These are phyloP conservation scores for Collybiopsis confluens DNA, from an alignment of 768 basidiomycete species.

Conservation along the genomic window DNA sequence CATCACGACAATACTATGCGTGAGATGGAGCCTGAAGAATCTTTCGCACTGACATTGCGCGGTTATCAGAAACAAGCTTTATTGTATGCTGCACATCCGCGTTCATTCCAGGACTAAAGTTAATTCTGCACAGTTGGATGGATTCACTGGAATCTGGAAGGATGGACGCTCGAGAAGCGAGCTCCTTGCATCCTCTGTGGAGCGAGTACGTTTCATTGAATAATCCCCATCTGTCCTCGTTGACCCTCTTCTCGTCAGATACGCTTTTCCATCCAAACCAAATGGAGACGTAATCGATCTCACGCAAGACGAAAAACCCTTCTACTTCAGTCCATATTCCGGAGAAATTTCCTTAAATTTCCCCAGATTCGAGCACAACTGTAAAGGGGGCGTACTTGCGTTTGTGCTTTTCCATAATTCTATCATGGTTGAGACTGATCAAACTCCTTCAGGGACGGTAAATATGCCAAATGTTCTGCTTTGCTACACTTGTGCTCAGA, in stretches of 20 bases:
- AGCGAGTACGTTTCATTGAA: conserved; percentile 53
- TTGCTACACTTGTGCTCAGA: background rate
- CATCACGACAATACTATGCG: conserved; percentile 69
- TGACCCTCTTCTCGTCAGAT: conserved; percentile 41
- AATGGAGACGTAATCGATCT: conserved; percentile 64
- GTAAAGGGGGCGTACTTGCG: conserved; percentile 88
- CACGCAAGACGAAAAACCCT: conserved; percentile 70
- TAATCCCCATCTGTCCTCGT: conserved; percentile 6
- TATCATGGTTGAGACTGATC: conserved; percentile 7
- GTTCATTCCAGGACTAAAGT: background rate
- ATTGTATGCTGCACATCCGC: conserved; percentile 38
- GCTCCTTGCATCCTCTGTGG: conserved; percentile 91
- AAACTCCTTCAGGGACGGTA: conserved; percentile 34
- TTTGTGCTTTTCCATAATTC: conserved; percentile 34
- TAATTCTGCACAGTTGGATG: conserved; percentile 70
- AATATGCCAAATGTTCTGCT: conserved; percentile 12
- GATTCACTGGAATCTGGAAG: conserved; percentile 76
- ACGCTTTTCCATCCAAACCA: conserved; percentile 64
- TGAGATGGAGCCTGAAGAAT: conserved; percentile 76
- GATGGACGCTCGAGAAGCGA: conserved; percentile 60
- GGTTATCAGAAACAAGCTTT: conserved; percentile 95
- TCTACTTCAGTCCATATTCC: conserved; percentile 90
- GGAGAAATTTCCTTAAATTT: conserved; percentile 85
- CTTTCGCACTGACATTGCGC: conserved; percentile 72
- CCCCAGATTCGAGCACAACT: conserved; percentile 73